Evolutionary conservation across 2,329 filamentous ascomycete genomes (phyloP), one percentile per base, ranked within the genome.

Genomic region (Ceratocystis eucalypticola): DNA sequence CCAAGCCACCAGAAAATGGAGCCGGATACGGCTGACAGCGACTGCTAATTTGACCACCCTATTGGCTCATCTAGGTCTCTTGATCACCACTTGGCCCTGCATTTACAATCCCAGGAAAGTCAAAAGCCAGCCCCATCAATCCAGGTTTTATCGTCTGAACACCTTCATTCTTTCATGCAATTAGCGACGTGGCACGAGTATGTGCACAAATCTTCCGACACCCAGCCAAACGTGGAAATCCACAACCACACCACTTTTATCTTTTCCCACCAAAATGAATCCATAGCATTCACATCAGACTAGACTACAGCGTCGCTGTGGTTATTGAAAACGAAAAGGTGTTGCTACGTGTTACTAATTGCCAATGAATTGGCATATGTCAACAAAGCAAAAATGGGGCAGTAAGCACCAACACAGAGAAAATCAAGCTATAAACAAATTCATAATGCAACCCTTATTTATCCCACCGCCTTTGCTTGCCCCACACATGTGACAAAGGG

Each of bases 11-110:
- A 68, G 28, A 66, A 30, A 64, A 33, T 53, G 41, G 7, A 68
- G 67, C 53, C 53, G 67, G 66, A 68, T 68, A 68, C 64, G 64
- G 67, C 64, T 68, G 64, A 68, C 67, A 68, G 30, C 28, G 30
- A 37, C 55, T 15, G 48, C 30, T 48, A 64, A 50, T 64, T 64
- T 37, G 33, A 53, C 50, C 20, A n/a, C 46, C 17, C 55, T 30
- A 59, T 59, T 59, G 55, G 55, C 55, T n/a, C 25, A 20, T 37
- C 10, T n/a, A 3, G 33, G 53, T 8, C 22, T 57, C 17, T 22
- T 28, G 53, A 57, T 57, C 53, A n/a, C 53, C 53, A n/a, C 53
- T 12, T 57, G 53, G 53, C 53, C 53, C 53, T 57, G 53, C 28
- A 33, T 15, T 22, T 22, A 12, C 10, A 57, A 15, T n/a, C 53